These are phyloP conservation scores for Camelina neglecta DNA, from an alignment of 345 rosid species.

Conservation along the genomic window DNA sequence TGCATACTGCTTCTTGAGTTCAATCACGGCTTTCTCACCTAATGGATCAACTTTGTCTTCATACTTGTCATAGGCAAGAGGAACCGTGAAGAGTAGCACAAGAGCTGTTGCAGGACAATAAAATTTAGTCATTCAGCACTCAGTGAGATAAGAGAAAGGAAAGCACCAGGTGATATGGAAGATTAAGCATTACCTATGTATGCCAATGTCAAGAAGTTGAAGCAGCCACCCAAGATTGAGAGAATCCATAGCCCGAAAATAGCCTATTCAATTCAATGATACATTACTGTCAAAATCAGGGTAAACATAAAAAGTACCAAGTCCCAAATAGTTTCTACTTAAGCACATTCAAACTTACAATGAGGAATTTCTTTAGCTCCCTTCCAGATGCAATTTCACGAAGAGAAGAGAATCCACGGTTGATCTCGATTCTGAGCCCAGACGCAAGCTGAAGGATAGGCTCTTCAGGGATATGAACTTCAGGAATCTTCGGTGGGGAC, in stretches of 20 bases:
- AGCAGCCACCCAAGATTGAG: conserved; percentile 71
- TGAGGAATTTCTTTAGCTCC: conserved; percentile 91
- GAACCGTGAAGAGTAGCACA: conserved; percentile 68
- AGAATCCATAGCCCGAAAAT: conserved; percentile 74
- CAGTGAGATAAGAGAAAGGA: not conserved
- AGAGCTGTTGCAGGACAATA: conserved; percentile 53
- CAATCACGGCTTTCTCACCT: conserved; percentile 72
- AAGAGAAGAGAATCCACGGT: conserved; percentile 59
- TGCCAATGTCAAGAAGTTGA: conserved; percentile 71
- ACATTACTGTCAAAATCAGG: not conserved
- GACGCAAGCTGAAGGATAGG: conserved; percentile 72
- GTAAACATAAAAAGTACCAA: not conserved
- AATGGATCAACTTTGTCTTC: conserved; percentile 83
- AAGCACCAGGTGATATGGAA: not conserved
- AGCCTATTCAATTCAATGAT: conserved; percentile 51
- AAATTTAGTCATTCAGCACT: not conserved
- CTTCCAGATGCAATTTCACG: conserved; percentile 93
- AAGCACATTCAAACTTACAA: conserved; percentile 50
- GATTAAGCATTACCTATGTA: conserved; percentile 62
- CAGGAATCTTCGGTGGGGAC: conserved; percentile 79
- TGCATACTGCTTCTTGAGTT: conserved; percentile 83
- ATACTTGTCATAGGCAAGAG: conserved; percentile 78
- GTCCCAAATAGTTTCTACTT: not conserved
- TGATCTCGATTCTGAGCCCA: conserved; percentile 77
- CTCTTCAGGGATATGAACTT: conserved; percentile 77